These are phyloP conservation scores for Zopfochytrium polystomum DNA, from an alignment of 371 early-diverging fungal genomes.

Conservation along the genomic window DNA sequence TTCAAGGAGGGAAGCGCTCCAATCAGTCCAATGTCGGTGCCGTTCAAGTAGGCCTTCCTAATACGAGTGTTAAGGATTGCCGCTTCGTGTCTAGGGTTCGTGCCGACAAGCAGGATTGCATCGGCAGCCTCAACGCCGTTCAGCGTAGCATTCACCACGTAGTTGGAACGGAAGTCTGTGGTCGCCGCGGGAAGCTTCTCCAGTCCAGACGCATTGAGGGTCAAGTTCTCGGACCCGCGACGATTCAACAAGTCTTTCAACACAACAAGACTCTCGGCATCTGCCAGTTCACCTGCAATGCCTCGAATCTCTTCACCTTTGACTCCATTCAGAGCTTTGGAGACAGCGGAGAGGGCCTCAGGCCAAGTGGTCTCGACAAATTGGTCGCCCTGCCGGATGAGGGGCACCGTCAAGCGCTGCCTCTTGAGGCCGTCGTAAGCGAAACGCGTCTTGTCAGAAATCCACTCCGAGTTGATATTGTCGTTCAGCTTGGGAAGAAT, in stretches of 20 bases:
- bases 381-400: slow-evolving; percentile 78
- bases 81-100: slow-evolving; percentile 96
- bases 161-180: slow-evolving; percentile 85
- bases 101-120: slow-evolving; percentile 84
- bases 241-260: slow-evolving; percentile 92
- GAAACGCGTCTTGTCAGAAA: slow-evolving; percentile 95
- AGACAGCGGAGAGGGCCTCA: slow-evolving; percentile 77
- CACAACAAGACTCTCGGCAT: slow-evolving; percentile 75
- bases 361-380: slow-evolving; percentile 86
- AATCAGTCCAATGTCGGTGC: slow-evolving; percentile 76
- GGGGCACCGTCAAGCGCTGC: slow-evolving; percentile 89
- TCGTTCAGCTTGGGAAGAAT: slow-evolving; percentile 93
- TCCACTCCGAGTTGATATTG: slow-evolving; percentile 97
- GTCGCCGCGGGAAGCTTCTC: slow-evolving; percentile 55
- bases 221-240: slow-evolving; percentile 78
- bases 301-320: slow-evolving; percentile 65
- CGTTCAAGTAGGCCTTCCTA: slow-evolving; percentile 87
- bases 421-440: slow-evolving; percentile 92
- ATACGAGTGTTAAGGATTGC: slow-evolving; percentile 92
- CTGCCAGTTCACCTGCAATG: slow-evolving; percentile 91
- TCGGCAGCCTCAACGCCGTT: slow-evolving; percentile 90
- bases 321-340: slow-evolving; percentile 61
- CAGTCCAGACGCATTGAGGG: slow-evolving; percentile 65
- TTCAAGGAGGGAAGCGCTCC: slow-evolving; percentile 77
- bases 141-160: slow-evolving; percentile 80